phyloP scores from a whole-genome alignment of 2,329 filamentous ascomycete genomes.

The Fusarium globosum region DNA sequence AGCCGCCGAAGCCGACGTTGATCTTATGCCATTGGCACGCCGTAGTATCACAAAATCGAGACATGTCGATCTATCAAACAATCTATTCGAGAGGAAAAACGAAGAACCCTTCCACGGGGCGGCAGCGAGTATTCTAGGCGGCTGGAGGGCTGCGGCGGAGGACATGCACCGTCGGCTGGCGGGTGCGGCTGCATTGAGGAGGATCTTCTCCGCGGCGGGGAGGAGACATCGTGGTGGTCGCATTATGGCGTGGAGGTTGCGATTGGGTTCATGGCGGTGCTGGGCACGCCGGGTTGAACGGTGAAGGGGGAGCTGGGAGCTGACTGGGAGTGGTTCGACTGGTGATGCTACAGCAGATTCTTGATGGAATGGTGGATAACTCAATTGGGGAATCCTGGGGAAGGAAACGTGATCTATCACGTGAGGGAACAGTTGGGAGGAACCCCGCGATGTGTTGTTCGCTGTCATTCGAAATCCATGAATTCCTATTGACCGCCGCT shows the following conservation, averaged over 20 bases:
- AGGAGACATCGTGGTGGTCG: constrained; percentile 49
- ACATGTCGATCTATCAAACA: constrained; percentile 52
- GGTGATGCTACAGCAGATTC: constrained; percentile 28
- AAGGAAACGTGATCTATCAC: constrained; percentile 40
- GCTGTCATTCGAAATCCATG: constrained; percentile 11
- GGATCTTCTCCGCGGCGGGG: constrained; percentile 47
- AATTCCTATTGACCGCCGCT: constrained; percentile 17
- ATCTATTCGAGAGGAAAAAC: constrained; percentile 53
- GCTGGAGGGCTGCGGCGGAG: constrained; percentile 41
- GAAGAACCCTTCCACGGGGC: constrained; percentile 30
- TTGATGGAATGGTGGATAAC: constrained; percentile 25
- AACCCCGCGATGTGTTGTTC: not conserved
- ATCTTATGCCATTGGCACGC: constrained; percentile 46
- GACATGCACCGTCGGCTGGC: constrained; percentile 47
- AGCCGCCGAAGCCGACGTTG: constrained; percentile 39
- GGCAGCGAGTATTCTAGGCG: constrained; percentile 38
- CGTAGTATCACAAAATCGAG: constrained; percentile 49
- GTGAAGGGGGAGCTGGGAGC: constrained; percentile 5
- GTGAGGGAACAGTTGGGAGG: constrained; percentile 13
- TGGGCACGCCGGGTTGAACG: constrained; percentile 25
- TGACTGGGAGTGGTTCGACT: constrained; percentile 42
- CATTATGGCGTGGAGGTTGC: constrained; percentile 47
- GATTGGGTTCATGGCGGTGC: constrained; percentile 44
- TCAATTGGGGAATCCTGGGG: constrained; percentile 39
- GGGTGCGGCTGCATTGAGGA: constrained; percentile 37